Conservation (phyloP, 805 yeast genomes). For the Monosporozyma yasuniensis region DNA sequence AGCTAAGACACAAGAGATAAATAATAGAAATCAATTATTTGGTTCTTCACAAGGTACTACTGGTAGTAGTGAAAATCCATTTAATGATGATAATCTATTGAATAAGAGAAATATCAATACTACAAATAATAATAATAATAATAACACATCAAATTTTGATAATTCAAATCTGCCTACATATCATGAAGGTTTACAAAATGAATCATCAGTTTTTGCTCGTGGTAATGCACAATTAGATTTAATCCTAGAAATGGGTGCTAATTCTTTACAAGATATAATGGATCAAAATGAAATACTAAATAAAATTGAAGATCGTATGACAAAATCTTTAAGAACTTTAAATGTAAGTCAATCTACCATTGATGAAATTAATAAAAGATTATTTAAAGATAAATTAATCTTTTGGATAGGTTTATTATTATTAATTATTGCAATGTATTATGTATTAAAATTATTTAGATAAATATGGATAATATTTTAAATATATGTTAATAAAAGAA, state of each 20-base stretch:
- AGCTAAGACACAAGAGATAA: conserved; percentile 5
- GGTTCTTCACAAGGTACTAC: conserved; percentile 3
- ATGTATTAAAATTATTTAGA: conserved; percentile 54
- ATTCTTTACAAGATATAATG: conserved; percentile 74
- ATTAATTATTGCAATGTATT: conserved; percentile 58
- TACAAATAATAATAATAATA: conserved; percentile 7
- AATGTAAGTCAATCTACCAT: conserved; percentile 86
- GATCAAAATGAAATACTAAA: conserved; percentile 71
- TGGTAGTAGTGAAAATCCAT: conserved; percentile 14
- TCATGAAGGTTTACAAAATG: conserved; percentile 62
- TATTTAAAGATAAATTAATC: conserved; percentile 76
- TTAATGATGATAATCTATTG: conserved; percentile 20
- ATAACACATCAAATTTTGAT: not conserved
- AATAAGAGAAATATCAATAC: conserved; percentile 21
- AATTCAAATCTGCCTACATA: conserved; percentile 18
- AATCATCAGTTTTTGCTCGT: conserved; percentile 50
- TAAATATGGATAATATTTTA: no score
- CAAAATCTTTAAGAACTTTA: conserved; percentile 62
- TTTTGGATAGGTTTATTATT: conserved; percentile 67
- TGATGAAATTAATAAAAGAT: conserved; percentile 66
- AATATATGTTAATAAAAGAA: no score
- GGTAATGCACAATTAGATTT: conserved; percentile 82
- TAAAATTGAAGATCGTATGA: conserved; percentile 51
- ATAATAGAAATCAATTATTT: conserved; percentile 18
- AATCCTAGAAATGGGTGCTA: conserved; percentile 81